Evolutionary conservation across 2,329 filamentous ascomycete species (phyloP), one percentile per base, ranked within the genome.

Genomic region (Pseudogymnoascus sp.): DNA sequence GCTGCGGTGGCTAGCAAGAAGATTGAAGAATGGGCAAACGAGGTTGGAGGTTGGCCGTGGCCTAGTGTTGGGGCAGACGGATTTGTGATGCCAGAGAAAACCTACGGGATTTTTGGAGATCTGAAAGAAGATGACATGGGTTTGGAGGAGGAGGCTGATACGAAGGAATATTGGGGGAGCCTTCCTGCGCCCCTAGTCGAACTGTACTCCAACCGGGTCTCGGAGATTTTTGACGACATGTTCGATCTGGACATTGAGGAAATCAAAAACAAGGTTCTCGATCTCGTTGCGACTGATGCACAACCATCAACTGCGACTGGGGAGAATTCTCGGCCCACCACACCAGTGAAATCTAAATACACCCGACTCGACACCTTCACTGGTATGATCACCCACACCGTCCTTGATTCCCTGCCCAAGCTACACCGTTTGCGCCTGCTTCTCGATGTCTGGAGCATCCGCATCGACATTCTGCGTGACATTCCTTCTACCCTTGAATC

Each of bases 331-430:
- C 28, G 21, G 63, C 75, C 68, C 67, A 56, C 49, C 28, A 56
- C 49, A 56, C 49, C 73, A 65, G 72, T 73, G 72, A 56, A 56
- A 34, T 56, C 70, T 69, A 77, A 79, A 43, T 90, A 90, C 74
- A 84, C 83, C 66, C 87, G 84, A 65, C 85, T 97, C 80, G 92
- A 95, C 69, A 95, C 97, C 74, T 86, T 96, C 70, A 93, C 91
- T 7, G 91, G 93, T 23, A 83, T 97, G 56, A 84, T 97, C 63
- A 97, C 95, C 1, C 90, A 93, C 28, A 96, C 93, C 36, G 89
- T 96, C 16, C 77, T 99, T n/a, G 90, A 95, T 72, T 86, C 91
- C 3, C 80, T 99, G 18, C 95, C 95, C 1, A 88, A 89, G 64
- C 77, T 97, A 43, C 88, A 91, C 8, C 87, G 83, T 62, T 76